These are phyloP conservation scores for Zizania latifolia DNA, from an alignment of 176 grass and related monocot species.

Conservation along the genomic window DNA sequence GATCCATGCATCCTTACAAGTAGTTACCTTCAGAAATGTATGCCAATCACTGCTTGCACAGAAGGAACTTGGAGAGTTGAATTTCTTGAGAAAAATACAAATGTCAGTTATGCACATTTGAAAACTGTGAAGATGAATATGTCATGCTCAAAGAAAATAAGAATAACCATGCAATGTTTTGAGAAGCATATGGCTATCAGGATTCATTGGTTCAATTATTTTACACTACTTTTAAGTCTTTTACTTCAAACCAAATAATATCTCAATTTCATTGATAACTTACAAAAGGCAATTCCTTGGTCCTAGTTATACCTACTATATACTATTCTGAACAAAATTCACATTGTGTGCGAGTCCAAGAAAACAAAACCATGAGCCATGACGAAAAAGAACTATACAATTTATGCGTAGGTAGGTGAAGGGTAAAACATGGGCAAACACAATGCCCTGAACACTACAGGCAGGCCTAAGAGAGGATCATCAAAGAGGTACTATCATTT, in stretches of 20 bases:
- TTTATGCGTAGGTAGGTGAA: neutral
- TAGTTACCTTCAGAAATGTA: constrained; percentile 71
- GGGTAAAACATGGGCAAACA: constrained; percentile 1
- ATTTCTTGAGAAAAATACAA: constrained; percentile 63
- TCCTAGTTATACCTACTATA: neutral
- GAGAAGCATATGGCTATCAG: neutral
- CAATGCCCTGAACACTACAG: neutral
- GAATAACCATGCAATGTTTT: constrained; percentile 4
- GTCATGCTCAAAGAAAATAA: constrained; percentile 10
- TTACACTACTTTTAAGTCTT: neutral
- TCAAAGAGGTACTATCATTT: neutral
- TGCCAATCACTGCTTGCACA: constrained; percentile 84
- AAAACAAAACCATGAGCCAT: neutral
- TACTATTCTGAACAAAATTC: constrained; percentile 7
- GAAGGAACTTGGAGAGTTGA: constrained; percentile 83
- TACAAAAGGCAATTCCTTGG: neutral
- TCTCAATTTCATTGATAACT: constrained; percentile 19
- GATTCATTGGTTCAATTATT: constrained; percentile 16
- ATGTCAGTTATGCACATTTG: constrained; percentile 22
- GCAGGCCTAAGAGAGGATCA: neutral
- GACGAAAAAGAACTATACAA: neutral
- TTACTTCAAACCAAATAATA: constrained; percentile 13
- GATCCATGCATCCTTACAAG: neutral
- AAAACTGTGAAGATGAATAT: constrained; percentile 21
- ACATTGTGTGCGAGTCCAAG: neutral